Evolutionary conservation across 805 yeast genomes (phyloP).

Genomic region (Nakazawaea ernobii): DNA sequence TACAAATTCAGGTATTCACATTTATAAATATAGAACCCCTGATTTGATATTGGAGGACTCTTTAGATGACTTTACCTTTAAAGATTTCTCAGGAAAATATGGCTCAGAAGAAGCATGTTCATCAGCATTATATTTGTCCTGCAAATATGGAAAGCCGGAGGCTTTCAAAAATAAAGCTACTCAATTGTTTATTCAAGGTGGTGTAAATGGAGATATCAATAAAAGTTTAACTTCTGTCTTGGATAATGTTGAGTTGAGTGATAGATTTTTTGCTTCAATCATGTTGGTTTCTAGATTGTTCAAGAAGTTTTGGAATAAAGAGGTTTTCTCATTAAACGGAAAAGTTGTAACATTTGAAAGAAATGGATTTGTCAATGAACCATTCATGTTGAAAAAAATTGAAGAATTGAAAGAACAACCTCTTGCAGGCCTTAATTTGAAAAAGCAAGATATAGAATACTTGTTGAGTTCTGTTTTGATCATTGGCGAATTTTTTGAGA

Average conservation of each 20-base stretch:
- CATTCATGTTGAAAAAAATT: conserved; percentile 31
- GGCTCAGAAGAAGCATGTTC: conserved; percentile 91
- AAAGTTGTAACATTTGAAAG: conserved; percentile 27
- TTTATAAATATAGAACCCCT: conserved; percentile 75
- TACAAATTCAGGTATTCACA: conserved; percentile 72
- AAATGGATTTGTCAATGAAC: conserved; percentile 28
- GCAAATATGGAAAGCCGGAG: conserved; percentile 62
- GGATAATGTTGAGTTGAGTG: conserved; percentile 82
- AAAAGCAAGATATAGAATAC: conserved; percentile 53
- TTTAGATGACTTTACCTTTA: conserved; percentile 58
- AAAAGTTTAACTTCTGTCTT: conserved; percentile 35
- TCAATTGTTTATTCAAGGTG: conserved; percentile 46
- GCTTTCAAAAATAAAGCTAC: conserved; percentile 40
- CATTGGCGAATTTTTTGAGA: conserved; percentile 62
- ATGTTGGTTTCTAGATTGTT: conserved; percentile 73
- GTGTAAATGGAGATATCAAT: conserved; percentile 41
- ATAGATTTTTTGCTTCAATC: conserved; percentile 85
- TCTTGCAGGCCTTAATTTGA: conserved; percentile 39
- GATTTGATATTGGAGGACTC: conserved; percentile 66
- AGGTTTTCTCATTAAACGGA: conserved; percentile 45
- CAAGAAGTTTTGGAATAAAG: conserved; percentile 71
- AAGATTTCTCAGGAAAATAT: conserved; percentile 67
- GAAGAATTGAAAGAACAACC: conserved; percentile 32
- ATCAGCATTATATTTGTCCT: conserved; percentile 77
- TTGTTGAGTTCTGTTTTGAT: conserved; percentile 67